Base-by-base conservation (phyloP, 2,329 filamentous ascomycete genomes). In the Grosmannia serpens region DNA sequence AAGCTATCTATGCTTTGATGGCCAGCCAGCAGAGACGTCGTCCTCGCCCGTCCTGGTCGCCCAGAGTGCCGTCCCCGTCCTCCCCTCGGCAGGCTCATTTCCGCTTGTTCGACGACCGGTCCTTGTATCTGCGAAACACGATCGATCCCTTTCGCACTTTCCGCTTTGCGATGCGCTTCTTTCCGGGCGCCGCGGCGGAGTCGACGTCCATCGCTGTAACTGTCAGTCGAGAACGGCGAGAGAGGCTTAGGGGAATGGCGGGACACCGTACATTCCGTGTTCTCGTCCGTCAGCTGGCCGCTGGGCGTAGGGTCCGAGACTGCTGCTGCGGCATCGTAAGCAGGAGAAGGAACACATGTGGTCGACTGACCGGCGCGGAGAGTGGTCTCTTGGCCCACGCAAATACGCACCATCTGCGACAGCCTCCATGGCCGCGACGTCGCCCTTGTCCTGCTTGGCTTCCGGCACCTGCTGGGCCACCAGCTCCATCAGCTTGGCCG, bases 401-500 rank as follows among this genome's bases (percentile, higher is more conserved):
- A 24, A 5, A 15, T 33, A 53, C 31, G 29, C 69, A 56, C 76
- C 73, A 70, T 82, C 79, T 58, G 74, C 75, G 64, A 78, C 72
- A 63, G 82, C 71, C 53, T 69, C 67, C 67, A 67, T 68, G 33
- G 51, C 59, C 4, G 74, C 75, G 56, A 73, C 71, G 59, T 74
- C 67, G 64, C 68, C 60, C 35, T 58, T 59, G 44, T 74, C 70
- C 31, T 87, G 47, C 55, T 57, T 57, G n/a, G 38, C 55, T 24
- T 6, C 22, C 47, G 58, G 60, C 51, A 47, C 26, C 49, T 59
- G 57, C 68, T 91, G 85, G 59, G 85, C 79, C 53, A 87, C 88
- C 65, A 95, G 71, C 70, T 91, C 90, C 67, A 91, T 78, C 61
- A 96, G 78, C 74, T 94, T 96, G 61, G 88, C 87, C 46, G 89